Evolutionary conservation across 495 filamentous ascomycete species (phyloP).

Genomic region (Aspergillus panamensis): DNA sequence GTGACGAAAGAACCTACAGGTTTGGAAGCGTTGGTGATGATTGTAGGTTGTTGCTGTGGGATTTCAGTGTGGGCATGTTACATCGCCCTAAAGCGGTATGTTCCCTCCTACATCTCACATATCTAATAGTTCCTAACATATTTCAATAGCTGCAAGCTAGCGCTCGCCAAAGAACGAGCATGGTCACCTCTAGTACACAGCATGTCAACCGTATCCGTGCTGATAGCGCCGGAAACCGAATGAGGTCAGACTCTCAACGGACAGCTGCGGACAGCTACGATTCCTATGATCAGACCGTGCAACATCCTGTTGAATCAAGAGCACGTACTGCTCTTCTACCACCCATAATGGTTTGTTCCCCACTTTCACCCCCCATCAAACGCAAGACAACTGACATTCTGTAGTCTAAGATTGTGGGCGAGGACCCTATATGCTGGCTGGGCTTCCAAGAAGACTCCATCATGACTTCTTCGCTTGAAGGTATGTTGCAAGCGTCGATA

Average conservation of each 20-base stretch:
- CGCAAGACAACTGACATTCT: slow-evolving; percentile 9
- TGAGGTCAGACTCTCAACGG: slow-evolving; percentile 64
- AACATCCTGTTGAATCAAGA: slow-evolving; percentile 78
- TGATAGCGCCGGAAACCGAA: slow-evolving; percentile 54
- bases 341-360: slow-evolving; percentile 73
- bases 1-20: slow-evolving; percentile 89
- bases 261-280: slow-evolving; percentile 47
- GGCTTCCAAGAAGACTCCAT: slow-evolving; percentile 89
- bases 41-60: slow-evolving; percentile 85
- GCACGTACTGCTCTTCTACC: slow-evolving; percentile 80
- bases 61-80: slow-evolving; percentile 96
- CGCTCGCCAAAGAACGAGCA: slow-evolving; percentile 37
- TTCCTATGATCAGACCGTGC: slow-evolving; percentile 46
- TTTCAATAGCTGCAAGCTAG: slow-evolving; percentile 46
- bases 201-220: slow-evolving; percentile 70
- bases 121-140: slow-evolving; percentile 15
- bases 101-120: not conserved
- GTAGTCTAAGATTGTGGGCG: slow-evolving; percentile 79
- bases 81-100: slow-evolving; percentile 79
- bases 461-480: slow-evolving; percentile 83
- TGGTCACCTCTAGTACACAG: slow-evolving; percentile 50
- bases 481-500: slow-evolving; percentile 42
- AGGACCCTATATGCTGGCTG: slow-evolving; percentile 83
- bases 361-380: not conserved
- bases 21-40: slow-evolving; percentile 97